phyloP scores from a whole-genome alignment of 306 rosid species.

The Senna siamea region DNA sequence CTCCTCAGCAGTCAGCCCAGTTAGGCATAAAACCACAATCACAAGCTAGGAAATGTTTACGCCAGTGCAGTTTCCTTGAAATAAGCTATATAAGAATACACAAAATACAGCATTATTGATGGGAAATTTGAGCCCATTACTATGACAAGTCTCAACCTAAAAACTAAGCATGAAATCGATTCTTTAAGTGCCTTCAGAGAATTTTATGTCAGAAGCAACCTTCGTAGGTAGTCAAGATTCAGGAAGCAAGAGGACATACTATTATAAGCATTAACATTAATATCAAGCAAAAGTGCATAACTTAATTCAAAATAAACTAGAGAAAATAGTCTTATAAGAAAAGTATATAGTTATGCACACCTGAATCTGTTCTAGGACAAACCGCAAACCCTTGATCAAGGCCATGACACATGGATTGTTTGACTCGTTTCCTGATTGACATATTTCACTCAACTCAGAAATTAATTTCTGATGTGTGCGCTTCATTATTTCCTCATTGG shows the following conservation, averaged over 20 bases:
- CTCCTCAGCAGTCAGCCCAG: neutral
- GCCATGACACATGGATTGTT: conserved; percentile 66
- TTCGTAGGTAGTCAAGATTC: neutral
- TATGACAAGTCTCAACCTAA: conserved; percentile 7
- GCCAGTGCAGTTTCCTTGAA: conserved; percentile 19
- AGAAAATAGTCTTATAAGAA: neutral
- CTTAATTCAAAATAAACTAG: neutral
- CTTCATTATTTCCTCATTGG: conserved; percentile 69
- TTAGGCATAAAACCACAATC: neutral
- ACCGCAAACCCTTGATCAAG: conserved; percentile 79
- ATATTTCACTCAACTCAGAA: conserved; percentile 69
- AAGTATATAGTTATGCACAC: conserved; percentile 44
- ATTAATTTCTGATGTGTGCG: conserved; percentile 57
- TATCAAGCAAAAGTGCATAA: neutral
- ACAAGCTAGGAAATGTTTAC: conserved; percentile 8
- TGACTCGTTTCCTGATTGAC: conserved; percentile 57
- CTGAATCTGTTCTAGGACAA: conserved; percentile 92
- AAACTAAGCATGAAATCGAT: conserved; percentile 9
- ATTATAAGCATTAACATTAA: neutral
- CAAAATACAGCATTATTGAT: neutral
- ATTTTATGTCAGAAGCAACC: neutral
- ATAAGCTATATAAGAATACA: neutral
- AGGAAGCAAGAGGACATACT: neutral
- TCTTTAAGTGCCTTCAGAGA: neutral
- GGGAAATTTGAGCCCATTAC: neutral